Conservation (phyloP, 1,284 basidiomycete species). For the Irpex sp. region DNA sequence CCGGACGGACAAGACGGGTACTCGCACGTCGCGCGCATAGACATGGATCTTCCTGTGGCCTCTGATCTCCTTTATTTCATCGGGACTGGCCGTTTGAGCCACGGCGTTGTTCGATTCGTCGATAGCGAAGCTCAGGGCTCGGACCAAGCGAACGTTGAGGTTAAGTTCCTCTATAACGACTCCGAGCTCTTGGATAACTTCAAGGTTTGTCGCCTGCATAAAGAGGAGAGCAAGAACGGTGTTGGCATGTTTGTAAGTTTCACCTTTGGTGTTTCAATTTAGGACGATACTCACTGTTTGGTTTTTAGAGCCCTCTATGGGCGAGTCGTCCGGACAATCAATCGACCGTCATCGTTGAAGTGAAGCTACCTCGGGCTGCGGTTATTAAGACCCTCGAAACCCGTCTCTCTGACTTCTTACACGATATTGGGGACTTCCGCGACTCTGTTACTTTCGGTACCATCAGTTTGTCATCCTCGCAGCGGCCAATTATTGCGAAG, state of each 20-base stretch:
- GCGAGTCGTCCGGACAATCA: slow-evolving; percentile 1
- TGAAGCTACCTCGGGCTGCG: slow-evolving; percentile 13
- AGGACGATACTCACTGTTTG: neutral
- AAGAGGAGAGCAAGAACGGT: slow-evolving; percentile 17
- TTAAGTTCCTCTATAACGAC: slow-evolving; percentile 17
- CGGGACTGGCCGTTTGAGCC: slow-evolving; percentile 16
- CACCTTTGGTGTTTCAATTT: neutral
- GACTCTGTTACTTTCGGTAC: slow-evolving; percentile 14
- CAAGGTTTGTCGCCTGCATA: slow-evolving; percentile 19
- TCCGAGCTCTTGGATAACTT: slow-evolving; percentile 14
- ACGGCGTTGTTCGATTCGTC: slow-evolving; percentile 20
- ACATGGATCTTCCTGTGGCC: slow-evolving; percentile 19
- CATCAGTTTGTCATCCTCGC: slow-evolving; percentile 13
- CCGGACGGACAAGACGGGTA: slow-evolving; percentile 3
- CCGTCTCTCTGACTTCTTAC: slow-evolving; percentile 17
- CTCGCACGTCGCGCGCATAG: slow-evolving; percentile 13
- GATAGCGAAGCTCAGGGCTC: slow-evolving; percentile 11
- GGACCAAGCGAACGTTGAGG: slow-evolving; percentile 16
- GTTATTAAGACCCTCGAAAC: slow-evolving; percentile 18
- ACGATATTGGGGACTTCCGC: slow-evolving; percentile 16
- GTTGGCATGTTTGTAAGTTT: slow-evolving; percentile 26
- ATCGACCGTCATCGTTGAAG: slow-evolving; percentile 16
- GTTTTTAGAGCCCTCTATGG: slow-evolving; percentile 14
- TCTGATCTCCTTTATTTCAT: slow-evolving; percentile 24
- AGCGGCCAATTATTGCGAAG: slow-evolving; percentile 14